phyloP scores from a whole-genome alignment of 2,329 filamentous ascomycete genomes.

The Fusarium sp. region DNA sequence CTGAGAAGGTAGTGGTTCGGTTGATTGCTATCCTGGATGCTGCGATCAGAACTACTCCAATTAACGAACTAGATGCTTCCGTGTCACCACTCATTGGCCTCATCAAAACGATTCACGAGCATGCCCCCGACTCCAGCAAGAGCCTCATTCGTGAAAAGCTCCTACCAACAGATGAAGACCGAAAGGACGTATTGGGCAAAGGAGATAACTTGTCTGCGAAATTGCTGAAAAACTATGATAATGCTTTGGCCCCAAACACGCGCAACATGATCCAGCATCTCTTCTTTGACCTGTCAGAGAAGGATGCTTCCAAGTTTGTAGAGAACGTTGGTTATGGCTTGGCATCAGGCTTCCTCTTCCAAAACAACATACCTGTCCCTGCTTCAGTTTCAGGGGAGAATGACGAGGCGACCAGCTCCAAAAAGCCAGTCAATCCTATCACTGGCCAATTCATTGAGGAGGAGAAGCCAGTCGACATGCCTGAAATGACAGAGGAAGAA shows the following conservation, averaged over 20 bases:
- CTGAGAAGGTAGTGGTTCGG: slow-evolving; percentile 70
- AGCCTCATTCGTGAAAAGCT: slow-evolving; percentile 74
- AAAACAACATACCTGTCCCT: slow-evolving; percentile 84
- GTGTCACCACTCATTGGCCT: slow-evolving; percentile 81
- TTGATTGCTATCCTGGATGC: slow-evolving; percentile 78
- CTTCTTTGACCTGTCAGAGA: slow-evolving; percentile 88
- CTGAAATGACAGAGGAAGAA: slow-evolving; percentile 90
- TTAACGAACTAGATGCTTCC: slow-evolving; percentile 78
- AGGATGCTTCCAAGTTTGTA: slow-evolving; percentile 83
- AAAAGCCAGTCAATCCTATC: slow-evolving; percentile 78
- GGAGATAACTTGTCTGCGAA: slow-evolving; percentile 80
- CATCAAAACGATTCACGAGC: slow-evolving; percentile 77
- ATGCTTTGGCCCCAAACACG: slow-evolving; percentile 77
- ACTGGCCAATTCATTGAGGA: slow-evolving; percentile 85
- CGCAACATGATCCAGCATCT: slow-evolving; percentile 81
- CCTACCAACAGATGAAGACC: slow-evolving; percentile 82
- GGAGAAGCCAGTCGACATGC: slow-evolving; percentile 70
- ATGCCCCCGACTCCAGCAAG: slow-evolving; percentile 73
- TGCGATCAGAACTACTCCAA: slow-evolving; percentile 72
- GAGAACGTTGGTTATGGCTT: slow-evolving; percentile 95
- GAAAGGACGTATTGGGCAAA: slow-evolving; percentile 81
- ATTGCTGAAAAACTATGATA: slow-evolving; percentile 82
- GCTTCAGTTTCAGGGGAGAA: slow-evolving; percentile 69
- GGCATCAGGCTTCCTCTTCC: slow-evolving; percentile 89
- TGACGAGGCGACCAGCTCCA: slow-evolving; percentile 46